A percentile compares a stretch with the other conserved stretches of the same genome.
These are phyloP conservation scores for Fraxinus anomala DNA, from an alignment of 257 asterid species.

Conservation along the genomic window DNA sequence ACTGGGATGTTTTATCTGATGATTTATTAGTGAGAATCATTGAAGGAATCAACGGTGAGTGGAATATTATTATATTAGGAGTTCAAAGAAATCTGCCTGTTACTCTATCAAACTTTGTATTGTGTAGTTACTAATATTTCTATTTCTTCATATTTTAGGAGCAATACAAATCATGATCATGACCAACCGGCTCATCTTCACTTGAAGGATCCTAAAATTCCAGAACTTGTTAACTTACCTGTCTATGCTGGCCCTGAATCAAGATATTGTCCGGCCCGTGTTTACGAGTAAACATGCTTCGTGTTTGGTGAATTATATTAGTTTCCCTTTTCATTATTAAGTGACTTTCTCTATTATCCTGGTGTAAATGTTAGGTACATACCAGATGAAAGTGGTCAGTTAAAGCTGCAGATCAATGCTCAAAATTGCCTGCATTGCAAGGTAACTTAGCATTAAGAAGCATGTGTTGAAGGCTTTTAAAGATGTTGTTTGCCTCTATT, in stretches of 20 bases:
- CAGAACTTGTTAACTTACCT: conserved; percentile 73
- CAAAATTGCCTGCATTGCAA: conserved; percentile 97
- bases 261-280: conserved; percentile 96
- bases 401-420: conserved; percentile 88
- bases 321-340: background rate
- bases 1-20: background rate
- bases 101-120: background rate
- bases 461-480: background rate
- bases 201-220: conserved; percentile 63
- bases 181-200: conserved; percentile 94
- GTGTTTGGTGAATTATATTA: background rate
- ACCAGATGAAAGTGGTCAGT: conserved; percentile 62
- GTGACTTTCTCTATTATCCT: background rate
- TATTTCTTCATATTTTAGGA: conserved; percentile 50
- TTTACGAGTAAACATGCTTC: conserved; percentile 69
- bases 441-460: conserved; percentile 45
- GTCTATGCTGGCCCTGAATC: conserved; percentile 84
- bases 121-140: conserved; percentile 1
- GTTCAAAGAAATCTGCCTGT: background rate
- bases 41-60: background rate
- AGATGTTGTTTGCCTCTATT: background rate
- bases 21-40: background rate
- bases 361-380: conserved; percentile 52
- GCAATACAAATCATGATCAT: conserved; percentile 93
- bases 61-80: background rate